Evolutionary conservation across 2,329 filamentous ascomycete genomes (phyloP), one percentile per base, ranked within the genome.

Genomic region (Cladophialophora chaetospira): DNA sequence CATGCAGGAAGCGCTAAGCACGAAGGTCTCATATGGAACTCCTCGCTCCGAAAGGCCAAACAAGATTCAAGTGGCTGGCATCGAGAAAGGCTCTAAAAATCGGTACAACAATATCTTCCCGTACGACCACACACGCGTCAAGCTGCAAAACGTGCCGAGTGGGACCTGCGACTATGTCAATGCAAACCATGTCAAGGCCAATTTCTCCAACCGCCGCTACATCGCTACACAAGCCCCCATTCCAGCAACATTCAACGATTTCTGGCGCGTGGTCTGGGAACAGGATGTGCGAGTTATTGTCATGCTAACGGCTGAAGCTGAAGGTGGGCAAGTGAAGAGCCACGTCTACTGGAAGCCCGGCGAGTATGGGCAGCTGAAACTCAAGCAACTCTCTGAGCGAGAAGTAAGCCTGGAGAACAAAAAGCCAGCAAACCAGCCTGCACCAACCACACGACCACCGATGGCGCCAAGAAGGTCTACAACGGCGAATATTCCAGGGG

Each of bases 231-330:
- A 99, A 72, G 94, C 91, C 0, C 94, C 94, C 8, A 82, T 97
- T 33, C 94, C 94, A 17, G 86, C 89, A 47, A 99, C 94, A 0
- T 97, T 96, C 68, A 87, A 89, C 71, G 94, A 99, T 72, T 99
- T 99, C 70, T 99, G 94, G 94, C 93, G 91, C 58, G 88, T 97
- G 9, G 82, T 97, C 26, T 99, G 94, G 94, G 92, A 97, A 70
- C 89, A 97, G 72, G 92, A 97, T 69, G 87, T 96, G 3, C 88
- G 93, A 49, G 89, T 97, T 23, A 88, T 99, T 60, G 92, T 97
- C 63, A 97, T 97, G 88, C 81, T 99, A 64, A 99, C 94, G 4
- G 93, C 94, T 1, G 93, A 97, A 72, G 83, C 88, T 23, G 94
- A 99, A 75, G 91, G 91, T 21, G 92, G 93, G 0, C 92, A 96